These are phyloP conservation scores for Metrosideros polymorpha DNA, from an alignment of 441 rosid genomes.

Conservation along the genomic window DNA sequence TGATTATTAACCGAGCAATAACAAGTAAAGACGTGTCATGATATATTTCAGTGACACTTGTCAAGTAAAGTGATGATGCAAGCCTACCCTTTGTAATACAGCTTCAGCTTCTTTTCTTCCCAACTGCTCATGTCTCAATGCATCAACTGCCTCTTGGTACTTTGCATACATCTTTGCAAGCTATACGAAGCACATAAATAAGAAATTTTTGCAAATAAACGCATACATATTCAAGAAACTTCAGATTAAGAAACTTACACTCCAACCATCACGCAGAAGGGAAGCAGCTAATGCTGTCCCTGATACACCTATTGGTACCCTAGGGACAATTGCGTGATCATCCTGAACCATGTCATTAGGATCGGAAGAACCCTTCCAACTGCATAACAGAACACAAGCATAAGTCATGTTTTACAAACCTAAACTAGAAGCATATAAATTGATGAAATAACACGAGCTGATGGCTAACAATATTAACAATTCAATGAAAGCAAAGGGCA, in stretches of 20 bases:
- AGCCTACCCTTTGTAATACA: constrained; percentile 73
- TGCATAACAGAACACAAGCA: constrained; percentile 6
- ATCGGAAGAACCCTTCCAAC: constrained; percentile 32
- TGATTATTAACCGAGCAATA: not conserved
- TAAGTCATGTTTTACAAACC: not conserved
- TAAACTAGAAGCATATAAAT: not conserved
- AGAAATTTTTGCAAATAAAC: not conserved
- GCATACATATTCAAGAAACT: not conserved
- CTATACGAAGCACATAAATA: constrained; percentile 25
- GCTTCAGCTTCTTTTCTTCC: constrained; percentile 96
- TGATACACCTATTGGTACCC: constrained; percentile 83
- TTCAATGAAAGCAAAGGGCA: not conserved
- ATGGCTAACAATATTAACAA: not conserved
- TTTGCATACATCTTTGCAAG: constrained; percentile 89
- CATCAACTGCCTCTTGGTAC: constrained; percentile 98
- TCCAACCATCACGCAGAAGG: constrained; percentile 98
- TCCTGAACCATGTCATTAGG: constrained; percentile 35
- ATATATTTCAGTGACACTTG: not conserved
- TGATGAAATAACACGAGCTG: not conserved
- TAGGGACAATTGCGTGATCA: constrained; percentile 39
- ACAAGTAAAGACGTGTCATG: not conserved
- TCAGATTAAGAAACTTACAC: constrained; percentile 47
- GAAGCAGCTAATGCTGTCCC: constrained; percentile 98
- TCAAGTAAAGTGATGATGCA: not conserved
- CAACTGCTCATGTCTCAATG: constrained; percentile 87